A percentile compares a stretch with the other conserved stretches of the same genome.
Evolutionary conservation across 352 stramenopile genomes (phyloP).

Genomic region (Phytophthora agathidicida): DNA sequence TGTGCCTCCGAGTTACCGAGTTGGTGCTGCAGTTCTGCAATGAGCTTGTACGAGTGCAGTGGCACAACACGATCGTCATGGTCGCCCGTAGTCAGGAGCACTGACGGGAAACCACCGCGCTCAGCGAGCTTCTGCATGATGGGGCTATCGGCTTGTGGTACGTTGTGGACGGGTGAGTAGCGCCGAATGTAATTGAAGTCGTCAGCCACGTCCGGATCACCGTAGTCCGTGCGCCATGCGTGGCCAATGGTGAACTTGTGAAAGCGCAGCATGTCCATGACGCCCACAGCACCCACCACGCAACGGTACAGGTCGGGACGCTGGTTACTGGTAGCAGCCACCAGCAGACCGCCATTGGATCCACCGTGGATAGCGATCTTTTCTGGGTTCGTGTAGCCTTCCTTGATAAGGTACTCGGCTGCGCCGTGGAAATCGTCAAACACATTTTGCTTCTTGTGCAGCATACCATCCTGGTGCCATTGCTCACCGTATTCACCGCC

Average conservation of each 20-base stretch:
- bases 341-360: constrained; percentile 94
- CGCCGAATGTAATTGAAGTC: constrained; percentile 85
- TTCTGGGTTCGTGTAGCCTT: constrained; percentile 87
- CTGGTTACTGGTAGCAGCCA: constrained; percentile 91
- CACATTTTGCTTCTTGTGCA: constrained; percentile 93
- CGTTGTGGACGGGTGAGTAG: constrained; percentile 93
- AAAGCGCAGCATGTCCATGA: constrained; percentile 97
- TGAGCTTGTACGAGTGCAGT: constrained; percentile 92
- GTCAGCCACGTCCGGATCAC: constrained; percentile 76
- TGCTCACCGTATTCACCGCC: constrained; percentile 93
- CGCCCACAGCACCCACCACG: constrained; percentile 92
- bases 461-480: constrained; percentile 93
- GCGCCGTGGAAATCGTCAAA: constrained; percentile 98
- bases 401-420: constrained; percentile 91
- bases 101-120: constrained; percentile 74
- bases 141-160: constrained; percentile 56
- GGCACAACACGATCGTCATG: constrained; percentile 92
- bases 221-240: constrained; percentile 90
- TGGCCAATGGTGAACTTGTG: constrained; percentile 95
- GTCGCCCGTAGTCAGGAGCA: constrained; percentile 88
- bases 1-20: constrained; percentile 63
- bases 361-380: constrained; percentile 93
- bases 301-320: constrained; percentile 92
- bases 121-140: constrained; percentile 57
- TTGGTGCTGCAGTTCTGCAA: constrained; percentile 85